Evolutionary conservation across 2,329 filamentous ascomycete species (phyloP), one percentile per base, ranked within the genome.

Genomic region (Ascosphaera pollenicola): DNA sequence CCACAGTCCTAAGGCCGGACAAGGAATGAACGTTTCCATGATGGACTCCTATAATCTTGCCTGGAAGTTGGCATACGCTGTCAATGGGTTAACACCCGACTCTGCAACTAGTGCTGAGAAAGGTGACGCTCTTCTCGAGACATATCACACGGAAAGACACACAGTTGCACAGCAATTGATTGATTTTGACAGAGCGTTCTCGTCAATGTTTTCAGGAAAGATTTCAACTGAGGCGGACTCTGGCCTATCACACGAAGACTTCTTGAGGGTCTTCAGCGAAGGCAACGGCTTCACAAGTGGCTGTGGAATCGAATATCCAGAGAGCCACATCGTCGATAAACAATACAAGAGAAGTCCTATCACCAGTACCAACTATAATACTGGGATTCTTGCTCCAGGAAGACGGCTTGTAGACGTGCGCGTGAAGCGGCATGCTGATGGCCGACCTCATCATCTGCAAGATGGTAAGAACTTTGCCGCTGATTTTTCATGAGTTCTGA

Each of bases 1-100:
- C 0, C 76, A 81, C 50, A 76, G 71, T 2, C 76, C 76, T 3
- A 79, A 79, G 54, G 74, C 75, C 1, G 76, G 75, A 0, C 76
- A 78, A 55, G 76, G 63, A 1, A 62, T 62, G 59, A 62, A 62
- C 40, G 57, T 60, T 34, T 58, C 56, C 11, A 52, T 77, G 42
- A 72, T 76, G 47, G 73, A 77, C 44, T 49, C 62, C 11, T 57
- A 55, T 48, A 61, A 62, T 24, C 47, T 61, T 3, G 56, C 53
- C 3, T 60, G 58, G 58, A 61, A 61, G 41, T 45, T 61, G 5
- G 50, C 48, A 17, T 52, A 55, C 37, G 50, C 52, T 3, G 46
- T 61, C 36, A 48, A 56, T 15, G 58, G 58, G 2, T 49, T 58
- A 30, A 48, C 55, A 37, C 49, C 54, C n/a, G 24, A 43, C 13